Evolutionary conservation across 73 alveolate genomes (phyloP).

Genomic region (Stentor coeruleus): DNA sequence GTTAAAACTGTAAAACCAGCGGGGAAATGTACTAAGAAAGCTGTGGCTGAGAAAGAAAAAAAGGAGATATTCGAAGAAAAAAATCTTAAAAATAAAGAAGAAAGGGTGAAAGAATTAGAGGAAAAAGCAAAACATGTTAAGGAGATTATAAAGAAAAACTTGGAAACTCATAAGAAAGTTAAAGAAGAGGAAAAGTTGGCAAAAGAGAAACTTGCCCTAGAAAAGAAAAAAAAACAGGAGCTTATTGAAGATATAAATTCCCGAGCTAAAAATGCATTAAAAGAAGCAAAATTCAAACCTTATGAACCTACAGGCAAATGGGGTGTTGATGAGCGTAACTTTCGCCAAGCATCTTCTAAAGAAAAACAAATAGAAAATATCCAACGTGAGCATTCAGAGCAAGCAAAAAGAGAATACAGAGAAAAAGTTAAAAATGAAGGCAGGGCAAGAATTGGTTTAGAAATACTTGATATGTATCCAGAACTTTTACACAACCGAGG

Average conservation of each 20-base stretch:
- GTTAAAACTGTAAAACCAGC: not conserved
- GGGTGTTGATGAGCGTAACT: slow-evolving; percentile 19
- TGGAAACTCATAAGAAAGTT: not conserved
- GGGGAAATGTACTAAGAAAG: not conserved
- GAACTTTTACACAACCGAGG: not conserved
- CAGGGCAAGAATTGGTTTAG: slow-evolving; percentile 24
- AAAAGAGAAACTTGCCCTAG: not conserved
- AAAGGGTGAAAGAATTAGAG: no score
- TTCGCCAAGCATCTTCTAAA: not conserved
- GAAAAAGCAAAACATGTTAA: not conserved
- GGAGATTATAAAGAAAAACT: not conserved
- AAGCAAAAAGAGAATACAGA: not conserved
- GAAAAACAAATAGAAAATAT: not conserved
- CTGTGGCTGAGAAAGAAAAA: not conserved
- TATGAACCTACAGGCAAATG: not conserved
- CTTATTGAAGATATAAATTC: not conserved
- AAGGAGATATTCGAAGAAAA: not conserved
- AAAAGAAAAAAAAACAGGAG: not conserved
- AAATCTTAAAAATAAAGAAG: not conserved
- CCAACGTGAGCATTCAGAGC: no score
- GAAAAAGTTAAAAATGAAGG: slow-evolving; percentile 16
- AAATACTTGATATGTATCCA: not conserved
- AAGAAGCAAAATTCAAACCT: not conserved
- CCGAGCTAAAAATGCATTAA: not conserved
- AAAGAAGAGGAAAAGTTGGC: not conserved